Conservation (phyloP, 2,329 filamentous ascomycete genomes). For the Chaetomium globosum region DNA sequence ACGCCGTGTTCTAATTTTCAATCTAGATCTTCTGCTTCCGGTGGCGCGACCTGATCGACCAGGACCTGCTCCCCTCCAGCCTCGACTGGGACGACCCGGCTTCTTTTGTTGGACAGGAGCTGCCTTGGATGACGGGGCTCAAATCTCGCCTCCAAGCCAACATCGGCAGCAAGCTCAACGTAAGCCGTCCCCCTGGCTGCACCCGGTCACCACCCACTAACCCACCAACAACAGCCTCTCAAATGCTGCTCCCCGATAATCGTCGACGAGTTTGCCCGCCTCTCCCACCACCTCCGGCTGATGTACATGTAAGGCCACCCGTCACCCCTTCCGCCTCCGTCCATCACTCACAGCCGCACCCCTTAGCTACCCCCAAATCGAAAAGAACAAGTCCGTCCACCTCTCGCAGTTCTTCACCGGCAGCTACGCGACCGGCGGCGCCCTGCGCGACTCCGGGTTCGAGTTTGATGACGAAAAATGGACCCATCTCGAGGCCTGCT, state of each 20-base stretch:
- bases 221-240: constrained; percentile 57
- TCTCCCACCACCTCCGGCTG: constrained; percentile 82
- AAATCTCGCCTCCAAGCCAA: constrained; percentile 74
- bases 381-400: constrained; percentile 88
- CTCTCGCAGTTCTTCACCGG: constrained; percentile 69
- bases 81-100: constrained; percentile 65
- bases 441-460: constrained; percentile 56
- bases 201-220: background rate
- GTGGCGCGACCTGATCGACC: constrained; percentile 83
- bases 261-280: constrained; percentile 85
- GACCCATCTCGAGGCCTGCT: constrained; percentile 89
- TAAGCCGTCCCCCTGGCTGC: constrained; percentile 18
- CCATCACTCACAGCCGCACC: background rate
- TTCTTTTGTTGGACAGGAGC: constrained; percentile 68
- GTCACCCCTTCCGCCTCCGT: background rate
- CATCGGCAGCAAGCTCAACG: constrained; percentile 84
- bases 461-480: constrained; percentile 70
- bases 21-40: constrained; percentile 84
- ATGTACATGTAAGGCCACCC: constrained; percentile 65
- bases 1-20: background rate
- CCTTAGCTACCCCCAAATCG: constrained; percentile 69
- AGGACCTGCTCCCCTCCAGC: constrained; percentile 54
- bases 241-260: constrained; percentile 92
- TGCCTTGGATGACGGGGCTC: constrained; percentile 75
- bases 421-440: constrained; percentile 58